Conservation (phyloP, 176 grass and related monocot species). For the Miscanthus lutarioriparius region DNA sequence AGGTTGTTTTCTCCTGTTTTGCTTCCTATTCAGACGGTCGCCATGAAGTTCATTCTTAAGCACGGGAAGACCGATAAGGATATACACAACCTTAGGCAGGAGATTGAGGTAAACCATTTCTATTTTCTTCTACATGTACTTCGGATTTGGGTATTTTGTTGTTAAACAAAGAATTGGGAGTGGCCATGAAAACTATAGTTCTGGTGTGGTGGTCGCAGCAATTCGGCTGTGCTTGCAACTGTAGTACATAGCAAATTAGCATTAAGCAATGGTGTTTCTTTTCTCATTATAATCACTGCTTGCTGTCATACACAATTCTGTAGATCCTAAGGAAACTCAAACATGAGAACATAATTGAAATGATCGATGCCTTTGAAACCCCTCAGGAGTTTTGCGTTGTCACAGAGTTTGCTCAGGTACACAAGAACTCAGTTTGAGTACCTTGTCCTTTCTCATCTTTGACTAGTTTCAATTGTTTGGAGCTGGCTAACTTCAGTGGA, state of each 20-base stretch:
- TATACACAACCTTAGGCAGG: slow-evolving; percentile 90
- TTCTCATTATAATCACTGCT: slow-evolving; percentile 11
- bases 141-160: not conserved
- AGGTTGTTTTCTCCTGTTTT: not conserved
- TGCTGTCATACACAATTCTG: not conserved
- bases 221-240: not conserved
- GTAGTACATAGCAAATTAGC: not conserved
- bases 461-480: not conserved
- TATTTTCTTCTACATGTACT: not conserved
- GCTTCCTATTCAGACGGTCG: slow-evolving; percentile 65
- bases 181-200: not conserved
- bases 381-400: slow-evolving; percentile 98
- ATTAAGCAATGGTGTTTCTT: not conserved
- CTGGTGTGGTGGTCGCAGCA: not conserved
- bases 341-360: slow-evolving; percentile 95
- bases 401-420: slow-evolving; percentile 97
- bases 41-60: slow-evolving; percentile 97
- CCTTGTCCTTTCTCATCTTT: slow-evolving; percentile 1
- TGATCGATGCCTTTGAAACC: slow-evolving; percentile 94
- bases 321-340: slow-evolving; percentile 96
- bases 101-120: slow-evolving; percentile 64
- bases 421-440: not conserved
- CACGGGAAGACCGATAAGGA: slow-evolving; percentile 93
- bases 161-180: not conserved
- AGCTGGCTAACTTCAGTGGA: not conserved